phyloP scores from a whole-genome alignment of 768 basidiomycete species.

The Russula foetens region DNA sequence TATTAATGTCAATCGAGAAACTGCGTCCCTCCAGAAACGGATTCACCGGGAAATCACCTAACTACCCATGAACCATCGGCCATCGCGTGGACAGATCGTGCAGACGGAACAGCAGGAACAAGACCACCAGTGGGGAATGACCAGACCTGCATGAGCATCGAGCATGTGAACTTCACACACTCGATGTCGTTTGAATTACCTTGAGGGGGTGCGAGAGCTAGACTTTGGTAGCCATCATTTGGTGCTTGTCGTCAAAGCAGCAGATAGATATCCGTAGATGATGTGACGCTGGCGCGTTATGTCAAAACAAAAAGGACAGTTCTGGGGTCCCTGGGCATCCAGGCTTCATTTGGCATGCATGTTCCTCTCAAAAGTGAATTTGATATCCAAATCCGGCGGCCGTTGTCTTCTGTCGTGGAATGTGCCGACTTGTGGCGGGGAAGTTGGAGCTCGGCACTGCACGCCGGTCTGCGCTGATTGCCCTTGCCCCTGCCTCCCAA shows the following conservation, averaged over 20 bases:
- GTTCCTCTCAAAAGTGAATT: not conserved
- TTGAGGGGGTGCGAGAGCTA: no score
- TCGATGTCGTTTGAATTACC: no score
- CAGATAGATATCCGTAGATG: not conserved
- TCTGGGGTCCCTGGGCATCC: not conserved
- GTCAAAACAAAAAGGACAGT: not conserved
- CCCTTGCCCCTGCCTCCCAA: no score
- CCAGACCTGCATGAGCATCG: not conserved
- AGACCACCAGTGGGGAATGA: not conserved
- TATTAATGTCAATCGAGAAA: no score
- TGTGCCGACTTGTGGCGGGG: not conserved
- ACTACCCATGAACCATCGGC: not conserved
- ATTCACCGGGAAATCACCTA: not conserved
- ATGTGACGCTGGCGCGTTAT: not conserved
- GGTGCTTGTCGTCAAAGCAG: not conserved
- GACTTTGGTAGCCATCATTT: no score
- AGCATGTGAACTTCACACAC: not conserved
- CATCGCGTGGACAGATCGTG: not conserved
- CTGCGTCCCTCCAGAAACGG: not conserved
- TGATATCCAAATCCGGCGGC: not conserved
- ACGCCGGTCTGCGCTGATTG: no score
- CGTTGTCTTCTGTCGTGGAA: constrained; percentile 1
- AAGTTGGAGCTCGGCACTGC: not conserved
- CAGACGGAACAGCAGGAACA: not conserved
- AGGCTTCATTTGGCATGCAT: not conserved